Evolutionary conservation across 495 filamentous ascomycete genomes (phyloP).

Genomic region (Daldinia decipiens): DNA sequence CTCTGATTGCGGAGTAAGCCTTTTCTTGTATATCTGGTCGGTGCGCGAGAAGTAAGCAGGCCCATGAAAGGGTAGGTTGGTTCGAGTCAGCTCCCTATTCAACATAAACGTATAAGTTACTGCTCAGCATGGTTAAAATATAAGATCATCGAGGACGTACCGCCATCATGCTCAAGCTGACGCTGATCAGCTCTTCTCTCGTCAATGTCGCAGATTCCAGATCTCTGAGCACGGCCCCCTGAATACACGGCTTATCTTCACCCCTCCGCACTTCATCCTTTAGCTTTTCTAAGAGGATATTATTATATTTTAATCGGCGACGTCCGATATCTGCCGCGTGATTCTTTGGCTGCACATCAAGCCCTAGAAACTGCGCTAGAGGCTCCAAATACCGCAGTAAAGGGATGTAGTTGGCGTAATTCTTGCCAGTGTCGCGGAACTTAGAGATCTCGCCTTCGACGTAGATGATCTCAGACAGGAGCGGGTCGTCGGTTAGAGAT

Average conservation of each 20-base stretch:
- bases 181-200: constrained; percentile 73
- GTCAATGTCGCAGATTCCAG: constrained; percentile 64
- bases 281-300: constrained; percentile 66
- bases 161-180: constrained; percentile 77
- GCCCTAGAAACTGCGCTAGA: constrained; percentile 10
- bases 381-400: constrained; percentile 67
- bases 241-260: constrained; percentile 76
- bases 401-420: constrained; percentile 78
- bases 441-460: constrained; percentile 72
- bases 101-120: not conserved
- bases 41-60: constrained; percentile 76
- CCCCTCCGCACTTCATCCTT: constrained; percentile 68
- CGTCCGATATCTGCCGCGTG: constrained; percentile 64
- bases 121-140: not conserved
- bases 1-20: constrained; percentile 71
- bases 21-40: constrained; percentile 72
- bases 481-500: constrained; percentile 60
- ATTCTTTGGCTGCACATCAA: constrained; percentile 48
- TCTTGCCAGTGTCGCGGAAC: constrained; percentile 73
- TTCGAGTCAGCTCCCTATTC: constrained; percentile 34
- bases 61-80: constrained; percentile 56
- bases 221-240: constrained; percentile 74
- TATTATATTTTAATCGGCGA: constrained; percentile 67
- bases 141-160: constrained; percentile 7
- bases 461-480: constrained; percentile 70